Conservation (phyloP, 139 green algal genomes). For the Cymbomonas tetramitiformis region DNA sequence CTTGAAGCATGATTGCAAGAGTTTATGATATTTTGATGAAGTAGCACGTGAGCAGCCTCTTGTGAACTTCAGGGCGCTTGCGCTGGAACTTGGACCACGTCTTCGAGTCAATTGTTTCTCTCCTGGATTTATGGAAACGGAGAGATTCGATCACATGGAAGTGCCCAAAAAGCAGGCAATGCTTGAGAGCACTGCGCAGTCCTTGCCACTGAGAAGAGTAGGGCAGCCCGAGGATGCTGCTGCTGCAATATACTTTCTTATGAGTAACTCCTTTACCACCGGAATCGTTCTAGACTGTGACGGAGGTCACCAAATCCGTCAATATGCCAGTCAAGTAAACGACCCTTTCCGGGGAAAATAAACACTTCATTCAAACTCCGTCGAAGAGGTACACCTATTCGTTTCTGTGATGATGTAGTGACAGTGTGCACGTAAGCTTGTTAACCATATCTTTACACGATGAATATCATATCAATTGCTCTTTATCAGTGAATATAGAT, state of each 20-base stretch:
- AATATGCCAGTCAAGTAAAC: neutral
- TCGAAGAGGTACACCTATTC: neutral
- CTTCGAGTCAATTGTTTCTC: constrained; percentile 5
- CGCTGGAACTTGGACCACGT: neutral
- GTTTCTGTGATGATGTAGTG: no score
- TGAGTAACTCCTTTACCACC: neutral
- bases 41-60: no score
- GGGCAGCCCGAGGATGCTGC: neutral
- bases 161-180: neutral
- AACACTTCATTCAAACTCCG: no score
- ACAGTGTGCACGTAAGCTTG: no score
- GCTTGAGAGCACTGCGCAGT: constrained; percentile 1
- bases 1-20: no score
- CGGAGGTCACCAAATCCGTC: neutral
- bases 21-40: no score
- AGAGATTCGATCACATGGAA: constrained; percentile 7
- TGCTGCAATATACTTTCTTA: constrained; percentile 1
- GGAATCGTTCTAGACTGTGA: neutral
- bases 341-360: neutral
- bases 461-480: no score
- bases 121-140: neutral
- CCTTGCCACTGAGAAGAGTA: neutral
- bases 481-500: no score
- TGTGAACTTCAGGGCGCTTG: no score
- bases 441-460: no score